Conservation (phyloP, 2,329 filamentous ascomycete species). For the Rhynchosporium secalis region DNA sequence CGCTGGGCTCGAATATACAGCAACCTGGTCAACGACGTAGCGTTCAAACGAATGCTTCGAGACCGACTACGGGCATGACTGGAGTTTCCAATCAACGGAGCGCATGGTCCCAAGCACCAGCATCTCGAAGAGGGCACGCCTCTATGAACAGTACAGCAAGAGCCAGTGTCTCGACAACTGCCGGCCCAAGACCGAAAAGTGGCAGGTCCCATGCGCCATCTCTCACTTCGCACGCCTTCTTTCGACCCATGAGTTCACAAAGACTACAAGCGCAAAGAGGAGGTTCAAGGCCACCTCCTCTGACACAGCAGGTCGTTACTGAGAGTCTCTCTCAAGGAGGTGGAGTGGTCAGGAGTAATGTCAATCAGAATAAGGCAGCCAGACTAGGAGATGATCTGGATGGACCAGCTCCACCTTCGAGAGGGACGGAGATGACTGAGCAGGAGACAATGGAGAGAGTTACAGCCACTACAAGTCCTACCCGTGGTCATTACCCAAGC, state of each 20-base stretch:
- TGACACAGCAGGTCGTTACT: slow-evolving; percentile 38
- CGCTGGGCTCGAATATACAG: slow-evolving; percentile 39
- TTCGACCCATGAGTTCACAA: slow-evolving; percentile 94
- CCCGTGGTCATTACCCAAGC: slow-evolving; percentile 54
- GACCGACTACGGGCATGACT: slow-evolving; percentile 56
- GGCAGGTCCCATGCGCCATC: slow-evolving; percentile 88
- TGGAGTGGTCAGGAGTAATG: slow-evolving; percentile 53
- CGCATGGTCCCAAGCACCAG: slow-evolving; percentile 54
- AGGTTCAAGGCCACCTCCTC: slow-evolving; percentile 48
- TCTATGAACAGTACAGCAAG: slow-evolving; percentile 32
- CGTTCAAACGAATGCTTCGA: slow-evolving; percentile 47
- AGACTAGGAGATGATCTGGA: slow-evolving; percentile 50
- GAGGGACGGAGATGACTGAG: slow-evolving; percentile 80
- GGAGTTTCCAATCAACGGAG: slow-evolving; percentile 50
- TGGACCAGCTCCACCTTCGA: slow-evolving; percentile 64
- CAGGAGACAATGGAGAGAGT: slow-evolving; percentile 68
- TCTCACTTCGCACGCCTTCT: slow-evolving; percentile 87
- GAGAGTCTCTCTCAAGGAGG: slow-evolving; percentile 48
- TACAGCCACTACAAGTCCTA: slow-evolving; percentile 74
- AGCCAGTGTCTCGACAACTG: slow-evolving; percentile 44
- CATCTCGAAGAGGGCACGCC: slow-evolving; percentile 51
- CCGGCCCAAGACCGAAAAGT: slow-evolving; percentile 59
- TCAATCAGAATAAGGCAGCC: slow-evolving; percentile 50
- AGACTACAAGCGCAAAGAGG: slow-evolving; percentile 87
- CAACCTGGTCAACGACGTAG: slow-evolving; percentile 42